Evolutionary conservation across 169 alveolate species (phyloP), one percentile per base, ranked within the genome.

Genomic region (Cyclospora cayetanensis): DNA sequence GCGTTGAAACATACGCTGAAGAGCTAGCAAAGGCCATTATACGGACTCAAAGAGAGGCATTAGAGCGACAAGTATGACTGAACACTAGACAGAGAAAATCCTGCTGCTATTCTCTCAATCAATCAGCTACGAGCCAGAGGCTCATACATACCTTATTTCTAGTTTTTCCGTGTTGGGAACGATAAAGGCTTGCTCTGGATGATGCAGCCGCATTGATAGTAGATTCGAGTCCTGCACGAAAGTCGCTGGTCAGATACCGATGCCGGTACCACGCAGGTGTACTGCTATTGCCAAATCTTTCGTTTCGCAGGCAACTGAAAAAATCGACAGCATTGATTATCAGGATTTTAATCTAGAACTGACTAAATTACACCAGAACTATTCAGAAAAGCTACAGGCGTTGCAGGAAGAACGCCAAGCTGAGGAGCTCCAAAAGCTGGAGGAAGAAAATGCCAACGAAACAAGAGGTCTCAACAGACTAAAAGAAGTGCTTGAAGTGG

Each of bases 391-490:
- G 68, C 15, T 42, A 29, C 86, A 76, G 20, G 42, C n/a, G 50
- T 43, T 76, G 29, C 86, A 41, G 41, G 86, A 76, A 76, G 68
- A 76, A 27, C 86, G 60, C 31, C 86, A 76, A 42, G 46, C 50
- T 20, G 86, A 76, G 27, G 68, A 25, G 42, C 86, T 76, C 0
- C 86, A 42, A 37, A 63, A n/a, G 12, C 86, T 76, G 9, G 86
- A 76, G 2, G 86, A 76, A 27, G 41, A 76, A 4, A 66, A 76
- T 29, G 86, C 86, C 25, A 43, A 42, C 29, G 86, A 76, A 66
- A 12, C 31, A 4, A 66, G 68, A 42, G 66, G 29, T 1, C 43
- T 43, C 20, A 66, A 76, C n/a, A 76, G 60, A 15, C 86, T 11
- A 11, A 25, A 66, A 42, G 68, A 76, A 1, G 86, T 43, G 41